phyloP scores from a whole-genome alignment of 345 rosid species.

The Acer campestre region DNA sequence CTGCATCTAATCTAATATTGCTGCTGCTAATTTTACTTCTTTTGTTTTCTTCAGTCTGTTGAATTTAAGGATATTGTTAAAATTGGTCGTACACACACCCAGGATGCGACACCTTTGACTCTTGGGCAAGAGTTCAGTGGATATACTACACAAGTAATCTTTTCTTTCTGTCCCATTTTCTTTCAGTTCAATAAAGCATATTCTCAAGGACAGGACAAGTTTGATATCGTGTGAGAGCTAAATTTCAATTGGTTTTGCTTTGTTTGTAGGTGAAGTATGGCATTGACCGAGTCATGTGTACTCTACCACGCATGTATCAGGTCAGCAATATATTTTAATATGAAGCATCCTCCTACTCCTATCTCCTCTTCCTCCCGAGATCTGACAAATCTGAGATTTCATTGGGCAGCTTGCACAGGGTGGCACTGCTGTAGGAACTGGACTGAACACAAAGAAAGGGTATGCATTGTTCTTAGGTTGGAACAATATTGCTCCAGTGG shows the following conservation, averaged over 20 bases:
- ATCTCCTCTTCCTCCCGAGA: slow-evolving; percentile 8
- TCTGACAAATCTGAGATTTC: slow-evolving; percentile 39
- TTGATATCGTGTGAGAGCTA: slow-evolving; percentile 9
- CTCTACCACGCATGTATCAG: slow-evolving; percentile 91
- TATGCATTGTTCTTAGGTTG: slow-evolving; percentile 34
- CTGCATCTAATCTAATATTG: neutral
- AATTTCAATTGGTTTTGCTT: slow-evolving; percentile 7
- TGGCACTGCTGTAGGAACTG: slow-evolving; percentile 99
- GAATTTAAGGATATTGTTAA: slow-evolving; percentile 92
- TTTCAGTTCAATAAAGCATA: neutral
- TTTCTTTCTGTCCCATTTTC: slow-evolving; percentile 10
- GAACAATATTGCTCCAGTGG: slow-evolving; percentile 2
- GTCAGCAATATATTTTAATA: slow-evolving; percentile 38
- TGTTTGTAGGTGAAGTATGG: slow-evolving; percentile 80
- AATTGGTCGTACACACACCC: slow-evolving; percentile 97
- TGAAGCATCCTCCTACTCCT: slow-evolving; percentile 14
- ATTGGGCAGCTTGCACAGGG: slow-evolving; percentile 95
- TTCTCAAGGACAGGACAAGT: neutral
- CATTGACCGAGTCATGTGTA: slow-evolving; percentile 66
- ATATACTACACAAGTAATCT: slow-evolving; percentile 82
- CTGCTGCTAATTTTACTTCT: slow-evolving; percentile 3
- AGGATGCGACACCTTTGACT: slow-evolving; percentile 98
- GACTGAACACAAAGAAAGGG: slow-evolving; percentile 97
- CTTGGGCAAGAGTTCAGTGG: slow-evolving; percentile 99
- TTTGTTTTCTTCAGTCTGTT: slow-evolving; percentile 45